Evolutionary conservation across 257 asterid species (phyloP), one percentile per base, ranked within the genome.

Genomic region (Solanum ahanhuiri): DNA sequence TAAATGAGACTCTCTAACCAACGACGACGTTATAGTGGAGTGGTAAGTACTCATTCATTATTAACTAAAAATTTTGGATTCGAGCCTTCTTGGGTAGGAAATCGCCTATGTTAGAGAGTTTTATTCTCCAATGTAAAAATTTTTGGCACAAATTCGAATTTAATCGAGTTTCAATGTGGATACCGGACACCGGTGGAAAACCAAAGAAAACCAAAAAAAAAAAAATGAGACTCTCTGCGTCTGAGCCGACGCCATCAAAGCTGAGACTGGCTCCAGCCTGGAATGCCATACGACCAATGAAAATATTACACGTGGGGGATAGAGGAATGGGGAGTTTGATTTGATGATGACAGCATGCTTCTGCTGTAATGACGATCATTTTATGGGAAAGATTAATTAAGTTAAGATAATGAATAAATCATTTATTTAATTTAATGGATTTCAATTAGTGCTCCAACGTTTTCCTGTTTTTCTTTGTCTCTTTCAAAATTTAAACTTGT

Each of bases 111-210:
- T 41, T 41, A 41, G 45, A 9, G 12, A 41, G 0, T 0, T 9
- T 41, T 41, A 41, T 41, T 10, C 12, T 3, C 0, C 12, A 41
- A 41, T 41, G 12, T 41, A 1, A 41, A 41, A 9, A 0, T 9
- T 41, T 0, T 1, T 0, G 12, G 0, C 12, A 4, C 12, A 1
- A 41, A 41, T 41, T 0, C 1, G 0, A 0, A 41, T 41, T 41
- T 41, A 41, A 9, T 41, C 45, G 12, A 41, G 45, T 0, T 41
- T 41, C 4, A 41, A 41, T 41, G 12, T 41, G 45, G 1, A 1
- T 41, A 41, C 1, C 45, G 12, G 1, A 41, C 12, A 39, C 45
- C 3, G 3, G 0, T 0, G 1, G 1, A 41, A 41, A 41, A 41
- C 12, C 2, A 37, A 37, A 31, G 34, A 31, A 31, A 31, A 31